Evolutionary conservation across 1,284 basidiomycete genomes (phyloP).

Genomic region (Sanghuangporus weigelae): DNA sequence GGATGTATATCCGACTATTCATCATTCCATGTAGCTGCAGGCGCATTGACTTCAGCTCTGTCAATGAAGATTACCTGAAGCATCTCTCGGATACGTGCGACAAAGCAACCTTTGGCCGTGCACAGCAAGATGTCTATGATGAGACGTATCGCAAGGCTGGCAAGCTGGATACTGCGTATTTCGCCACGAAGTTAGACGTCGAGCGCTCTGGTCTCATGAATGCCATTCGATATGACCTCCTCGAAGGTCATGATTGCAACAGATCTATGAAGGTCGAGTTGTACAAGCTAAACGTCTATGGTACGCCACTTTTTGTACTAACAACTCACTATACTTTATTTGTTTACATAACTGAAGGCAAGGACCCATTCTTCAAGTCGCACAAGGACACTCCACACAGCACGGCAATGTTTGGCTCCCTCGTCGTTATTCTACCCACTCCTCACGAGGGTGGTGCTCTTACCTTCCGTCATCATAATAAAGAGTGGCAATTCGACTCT

Average conservation of each 20-base stretch:
- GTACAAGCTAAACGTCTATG: constrained; percentile 17
- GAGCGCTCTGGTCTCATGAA: constrained; percentile 1
- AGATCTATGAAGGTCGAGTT: constrained; percentile 6
- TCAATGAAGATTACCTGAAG: not conserved
- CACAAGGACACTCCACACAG: too few relatives aligned
- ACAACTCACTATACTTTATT: too few relatives aligned
- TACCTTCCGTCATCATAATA: not conserved
- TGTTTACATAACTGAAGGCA: too few relatives aligned
- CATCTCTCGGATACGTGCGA: not conserved
- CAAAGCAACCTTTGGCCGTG: not conserved
- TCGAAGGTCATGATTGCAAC: not conserved
- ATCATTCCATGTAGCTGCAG: not conserved
- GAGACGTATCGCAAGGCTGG: constrained; percentile 17
- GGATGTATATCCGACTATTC: not conserved
- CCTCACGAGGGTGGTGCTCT: constrained; percentile 2
- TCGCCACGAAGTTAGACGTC: constrained; percentile 11
- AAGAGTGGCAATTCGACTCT: not conserved
- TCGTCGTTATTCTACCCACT: constrained; percentile 12
- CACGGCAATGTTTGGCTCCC: not conserved
- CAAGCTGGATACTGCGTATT: constrained; percentile 12
- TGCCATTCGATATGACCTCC: not conserved
- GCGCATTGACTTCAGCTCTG: not conserved
- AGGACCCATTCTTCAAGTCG: too few relatives aligned
- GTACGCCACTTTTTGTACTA: not conserved
- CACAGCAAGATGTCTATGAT: constrained; percentile 15